Base-by-base conservation (phyloP, 2,329 filamentous ascomycete species). In the Scleromitrula shiraiana region DNA sequence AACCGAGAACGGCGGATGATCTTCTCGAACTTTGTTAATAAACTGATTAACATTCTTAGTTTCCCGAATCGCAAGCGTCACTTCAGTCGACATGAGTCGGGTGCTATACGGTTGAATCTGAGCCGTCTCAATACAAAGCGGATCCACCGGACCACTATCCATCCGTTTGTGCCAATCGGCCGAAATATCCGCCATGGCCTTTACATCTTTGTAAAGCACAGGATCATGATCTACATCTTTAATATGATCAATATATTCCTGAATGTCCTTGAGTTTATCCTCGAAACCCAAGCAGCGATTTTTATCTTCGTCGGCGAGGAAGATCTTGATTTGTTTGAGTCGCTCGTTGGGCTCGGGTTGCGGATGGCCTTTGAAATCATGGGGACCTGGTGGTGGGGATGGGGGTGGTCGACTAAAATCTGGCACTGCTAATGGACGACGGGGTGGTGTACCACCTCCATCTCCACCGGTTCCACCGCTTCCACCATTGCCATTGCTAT, bases 251-350 rank as follows among this genome's bases (percentile, higher is more conserved):
- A 62, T 26, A 24, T 58, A 63, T 12, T 56, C 54, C 35, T 59
- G 52, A n/a, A 63, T 58, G 22, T 63, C 42, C 1, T 6, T 57
- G 7, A 68, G 59, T 42, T 68, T 67, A 9, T 51, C 40, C 2
- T 65, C 56, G 66, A 73, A 77, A 36, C 64, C 53, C 1, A 63
- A 37, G 49, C 66, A 68, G 14, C 70, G 66, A 48, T 71, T 66
- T 5, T 62, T 56, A 53, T 78, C 72, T 51, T 74, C 68, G 24
- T 76, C 72, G 3, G 67, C 58, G 19, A 80, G 68, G 51, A 75
- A 79, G 53, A 69, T 70, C 41, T 59, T 53, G n/a, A 61, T 49
- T 30, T 64, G 59, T 32, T 57, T 26, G 24, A 70, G 59, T 2
- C 64, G 63, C 23, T 56, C 48, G 26, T 59, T 60, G 6, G 66